Conservation (phyloP, 2,329 filamentous ascomycete species). For the Colletotrichum chrysophilum region DNA sequence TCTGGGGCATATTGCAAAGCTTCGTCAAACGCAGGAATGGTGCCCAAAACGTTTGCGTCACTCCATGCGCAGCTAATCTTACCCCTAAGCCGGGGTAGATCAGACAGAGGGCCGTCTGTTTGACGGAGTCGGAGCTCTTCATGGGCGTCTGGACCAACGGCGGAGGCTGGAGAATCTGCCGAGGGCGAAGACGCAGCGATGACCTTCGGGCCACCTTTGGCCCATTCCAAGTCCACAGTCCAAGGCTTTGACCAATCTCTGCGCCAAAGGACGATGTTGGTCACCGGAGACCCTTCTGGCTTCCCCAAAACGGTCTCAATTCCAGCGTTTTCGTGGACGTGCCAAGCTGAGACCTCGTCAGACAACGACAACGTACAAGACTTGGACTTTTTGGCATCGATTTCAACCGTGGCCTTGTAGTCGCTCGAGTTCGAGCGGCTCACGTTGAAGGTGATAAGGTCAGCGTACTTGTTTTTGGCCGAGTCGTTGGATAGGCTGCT, state of each 20-base stretch:
- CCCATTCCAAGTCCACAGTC: slow-evolving; percentile 77
- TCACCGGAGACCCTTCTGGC: slow-evolving; percentile 64
- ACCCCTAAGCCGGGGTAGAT: slow-evolving; percentile 56
- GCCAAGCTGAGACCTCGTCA: slow-evolving; percentile 66
- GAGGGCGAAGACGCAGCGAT: not conserved
- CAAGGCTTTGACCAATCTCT: slow-evolving; percentile 79
- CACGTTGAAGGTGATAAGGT: slow-evolving; percentile 73
- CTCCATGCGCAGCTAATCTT: slow-evolving; percentile 83
- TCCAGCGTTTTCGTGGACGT: slow-evolving; percentile 63
- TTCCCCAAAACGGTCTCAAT: slow-evolving; percentile 71
- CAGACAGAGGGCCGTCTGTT: slow-evolving; percentile 41
- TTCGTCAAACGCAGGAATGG: slow-evolving; percentile 86
- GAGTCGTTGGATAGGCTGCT: slow-evolving; percentile 40
- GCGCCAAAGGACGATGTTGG: slow-evolving; percentile 80
- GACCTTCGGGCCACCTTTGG: slow-evolving; percentile 28
- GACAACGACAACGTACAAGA: slow-evolving; percentile 78
- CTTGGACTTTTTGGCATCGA: slow-evolving; percentile 78
- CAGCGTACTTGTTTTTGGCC: slow-evolving; percentile 43
- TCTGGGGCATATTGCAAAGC: slow-evolving; percentile 74
- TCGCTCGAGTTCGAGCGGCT: slow-evolving; percentile 36
- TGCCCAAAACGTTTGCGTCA: slow-evolving; percentile 74
- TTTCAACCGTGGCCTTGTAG: slow-evolving; percentile 64
- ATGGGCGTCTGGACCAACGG: not conserved
- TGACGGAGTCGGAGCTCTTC: slow-evolving; percentile 31
- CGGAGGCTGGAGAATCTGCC: not conserved